Evolutionary conservation across 2,329 filamentous ascomycete species (phyloP), one percentile per base, ranked within the genome.

Genomic region (Penicillium glabrum): DNA sequence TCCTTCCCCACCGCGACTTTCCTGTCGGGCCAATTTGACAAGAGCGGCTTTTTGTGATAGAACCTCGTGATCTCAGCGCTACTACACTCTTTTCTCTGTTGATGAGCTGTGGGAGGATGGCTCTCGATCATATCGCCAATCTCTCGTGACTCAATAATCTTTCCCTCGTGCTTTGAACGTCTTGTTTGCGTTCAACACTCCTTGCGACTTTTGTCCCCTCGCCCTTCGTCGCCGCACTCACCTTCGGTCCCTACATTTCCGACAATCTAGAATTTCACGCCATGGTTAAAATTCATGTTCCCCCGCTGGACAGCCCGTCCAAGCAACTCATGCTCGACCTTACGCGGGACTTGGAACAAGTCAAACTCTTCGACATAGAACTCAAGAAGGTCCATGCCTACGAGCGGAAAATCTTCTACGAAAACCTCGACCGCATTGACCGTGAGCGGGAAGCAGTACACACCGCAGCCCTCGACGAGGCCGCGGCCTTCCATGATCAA

Each of bases 401-500:
- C 62, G 76, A 78, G 53, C 71, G 73, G 6, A 70, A 71, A 39
- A 63, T 70, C 9, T 83, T 84, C 58, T 79, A 85, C 43, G 81
- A 85, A 23, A 82, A 79, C 24, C 82, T 90, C 27, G 86, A 91
- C 57, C 78, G 79, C 41, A 83, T 86, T 51, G 80, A 84, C 31
- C 81, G 83, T 35, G 86, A 89, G 61, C 83, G 82, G 33, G 86
- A 87, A 67, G 77, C 83, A 49, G 80, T 79, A 54, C 88, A 91
- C 68, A 81, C 82, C 56, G 83, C 86, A 63, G 88, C 88, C 14
- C 81, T 93, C 16, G 83, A 83, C 46, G 82, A 83, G 46, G 88
- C 88, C 4, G 84, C 85, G 48, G 79, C 80, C 14, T 83, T 88
- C 67, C 89, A 92, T 70, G 83, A 89, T 37, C 81, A 83, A 27